These are phyloP conservation scores for Mortierella antarctica DNA, from an alignment of 192 early-diverging fungal species.

Conservation along the genomic window DNA sequence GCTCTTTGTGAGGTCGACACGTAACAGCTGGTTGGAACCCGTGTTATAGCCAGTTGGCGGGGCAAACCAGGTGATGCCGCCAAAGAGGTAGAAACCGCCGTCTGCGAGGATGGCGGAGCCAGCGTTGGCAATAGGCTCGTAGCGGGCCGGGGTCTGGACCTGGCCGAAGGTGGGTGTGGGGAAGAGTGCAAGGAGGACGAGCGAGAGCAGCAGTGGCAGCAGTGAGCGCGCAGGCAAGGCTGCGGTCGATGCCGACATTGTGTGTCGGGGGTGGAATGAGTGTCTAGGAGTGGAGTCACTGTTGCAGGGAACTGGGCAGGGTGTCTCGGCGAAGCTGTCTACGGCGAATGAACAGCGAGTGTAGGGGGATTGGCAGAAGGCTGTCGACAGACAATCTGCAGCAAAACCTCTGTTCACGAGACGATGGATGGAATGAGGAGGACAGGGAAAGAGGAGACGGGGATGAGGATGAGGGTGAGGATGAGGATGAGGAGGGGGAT, in stretches of 20 bases:
- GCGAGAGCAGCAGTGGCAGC: neutral
- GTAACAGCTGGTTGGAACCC: constrained; percentile 28
- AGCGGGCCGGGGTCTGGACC: neutral
- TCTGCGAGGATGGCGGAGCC: constrained; percentile 40
- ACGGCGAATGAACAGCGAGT: neutral
- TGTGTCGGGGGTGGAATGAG: neutral
- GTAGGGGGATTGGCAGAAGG: neutral
- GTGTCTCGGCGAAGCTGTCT: neutral
- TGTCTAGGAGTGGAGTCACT: neutral
- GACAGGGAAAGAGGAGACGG: neutral
- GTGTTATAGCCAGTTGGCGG: neutral
- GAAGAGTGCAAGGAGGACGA: constrained; percentile 3
- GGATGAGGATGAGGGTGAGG: neutral
- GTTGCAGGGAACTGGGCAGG: neutral
- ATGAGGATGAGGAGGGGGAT: neutral
- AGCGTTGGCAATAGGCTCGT: constrained; percentile 15
- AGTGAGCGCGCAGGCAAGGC: neutral
- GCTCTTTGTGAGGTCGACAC: constrained; percentile 25
- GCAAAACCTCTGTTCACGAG: neutral
- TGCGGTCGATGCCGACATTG: neutral
- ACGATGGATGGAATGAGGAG: neutral
- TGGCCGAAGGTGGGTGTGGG: neutral
- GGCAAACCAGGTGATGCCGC: constrained; percentile 28
- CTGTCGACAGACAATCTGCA: neutral
- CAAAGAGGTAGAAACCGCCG: constrained; percentile 33